Evolutionary conservation across 352 stramenopile genomes (phyloP).

Genomic region (Saprolegnia diclina): DNA sequence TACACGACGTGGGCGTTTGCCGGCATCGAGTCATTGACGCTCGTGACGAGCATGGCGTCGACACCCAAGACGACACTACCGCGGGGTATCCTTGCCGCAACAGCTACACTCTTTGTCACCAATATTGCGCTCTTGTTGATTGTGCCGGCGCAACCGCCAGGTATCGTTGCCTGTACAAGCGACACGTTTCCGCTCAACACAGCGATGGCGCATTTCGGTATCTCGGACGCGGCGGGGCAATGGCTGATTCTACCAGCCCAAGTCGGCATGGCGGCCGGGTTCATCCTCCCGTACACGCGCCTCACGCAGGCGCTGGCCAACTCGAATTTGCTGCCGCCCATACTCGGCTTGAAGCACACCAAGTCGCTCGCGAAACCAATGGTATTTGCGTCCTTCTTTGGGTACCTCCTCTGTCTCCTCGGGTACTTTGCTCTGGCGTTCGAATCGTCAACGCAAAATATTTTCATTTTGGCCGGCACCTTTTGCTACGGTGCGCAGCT

Average conservation of each 20-base stretch:
- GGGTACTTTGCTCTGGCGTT: conserved; percentile 1
- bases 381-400: conserved; percentile 7
- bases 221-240: not conserved
- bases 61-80: conserved; percentile 3
- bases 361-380: not conserved
- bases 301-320: conserved; percentile 18
- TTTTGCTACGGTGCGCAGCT: not conserved
- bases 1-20: conserved; percentile 2
- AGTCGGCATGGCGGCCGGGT: conserved; percentile 17
- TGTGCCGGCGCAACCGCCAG: not conserved
- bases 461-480: conserved; percentile 10
- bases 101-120: conserved; percentile 1
- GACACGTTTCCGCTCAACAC: conserved; percentile 6
- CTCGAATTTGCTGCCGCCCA: conserved; percentile 13
- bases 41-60: not conserved
- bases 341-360: not conserved
- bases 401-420: conserved; percentile 16
- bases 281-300: conserved; percentile 13
- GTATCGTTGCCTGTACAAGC: not conserved
- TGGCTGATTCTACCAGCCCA: conserved; percentile 21
- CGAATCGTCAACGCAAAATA: conserved; percentile 8
- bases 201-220: not conserved
- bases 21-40: conserved; percentile 2
- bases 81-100: not conserved
- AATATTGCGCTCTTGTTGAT: not conserved